Base-by-base conservation (phyloP, 2,329 filamentous ascomycete species). In the Fusarium burgessii region DNA sequence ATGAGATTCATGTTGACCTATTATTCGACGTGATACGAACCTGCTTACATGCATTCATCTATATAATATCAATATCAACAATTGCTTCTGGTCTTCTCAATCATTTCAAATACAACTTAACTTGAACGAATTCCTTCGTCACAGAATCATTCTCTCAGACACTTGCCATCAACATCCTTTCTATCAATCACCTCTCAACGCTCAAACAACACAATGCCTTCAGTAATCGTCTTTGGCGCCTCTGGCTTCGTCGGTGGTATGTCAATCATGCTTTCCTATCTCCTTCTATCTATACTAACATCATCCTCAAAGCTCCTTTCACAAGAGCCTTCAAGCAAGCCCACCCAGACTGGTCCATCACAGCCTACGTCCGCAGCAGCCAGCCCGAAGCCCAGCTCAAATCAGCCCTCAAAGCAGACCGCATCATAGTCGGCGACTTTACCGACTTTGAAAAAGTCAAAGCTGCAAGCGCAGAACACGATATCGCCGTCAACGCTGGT, bases 211-310 rank as follows among this genome's bases (percentile, higher is more conserved):
- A 33, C 3, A 20, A 65, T 65, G 62, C 43, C 43, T 66, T 66
- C 62, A 23, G 20, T 66, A 13, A 60, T 66, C 10, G 11, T 66
- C 2, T 66, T 66, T 5, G 62, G 62, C 1, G 62, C 62, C 29
- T 66, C 61, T n/a, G 62, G 62, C 14, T 66, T 66, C 23, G 45
- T 66, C 0, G 62, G 62, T 5, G 62, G 62, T 66, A 66, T 2
- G 45, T n/a, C 2, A 18, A n/a, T 6, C 1, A 6, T 9, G 3
- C 9, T 12, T 12, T 17, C 29, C n/a, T 3, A 20, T 0, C 0
- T 8, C 7, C 2, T 23, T 10, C 7, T 1, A 10, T 8, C 4
- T 2, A 1, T 6, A 10, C 14, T 66, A 1, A 59, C 18, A 7
- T 1, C 4, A 15, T 27, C 1, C 10, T 7, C 25, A 42, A 14